Evolutionary conservation across 805 yeast genomes (phyloP).

Genomic region (Danielia reshetovae): DNA sequence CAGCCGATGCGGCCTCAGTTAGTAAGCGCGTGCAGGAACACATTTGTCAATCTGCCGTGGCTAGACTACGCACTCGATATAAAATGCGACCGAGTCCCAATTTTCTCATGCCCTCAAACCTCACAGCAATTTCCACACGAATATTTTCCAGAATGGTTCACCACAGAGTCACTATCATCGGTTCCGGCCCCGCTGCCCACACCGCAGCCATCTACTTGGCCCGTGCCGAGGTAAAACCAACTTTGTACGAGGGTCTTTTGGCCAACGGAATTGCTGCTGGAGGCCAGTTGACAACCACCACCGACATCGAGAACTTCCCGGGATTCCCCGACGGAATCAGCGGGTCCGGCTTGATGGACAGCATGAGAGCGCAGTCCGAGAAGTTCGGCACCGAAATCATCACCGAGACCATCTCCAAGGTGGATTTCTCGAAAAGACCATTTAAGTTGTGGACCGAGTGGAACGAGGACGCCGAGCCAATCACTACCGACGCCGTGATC

Average conservation of each 20-base stretch:
- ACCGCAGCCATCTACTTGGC: constrained; percentile 97
- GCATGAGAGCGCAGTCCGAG: constrained; percentile 84
- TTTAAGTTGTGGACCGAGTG: constrained; percentile 97
- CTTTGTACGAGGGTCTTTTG: constrained; percentile 89
- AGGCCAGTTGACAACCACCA: constrained; percentile 97
- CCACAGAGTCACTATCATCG: constrained; percentile 81
- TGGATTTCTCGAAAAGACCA: constrained; percentile 83
- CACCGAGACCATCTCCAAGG: constrained; percentile 92
- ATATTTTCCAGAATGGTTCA: constrained; percentile 77
- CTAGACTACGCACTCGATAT: background rate
- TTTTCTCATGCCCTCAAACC: no score
- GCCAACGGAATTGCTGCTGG: constrained; percentile 99
- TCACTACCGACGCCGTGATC: constrained; percentile 88
- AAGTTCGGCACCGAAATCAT: constrained; percentile 91
- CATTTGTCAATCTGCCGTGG: constrained; percentile 1
- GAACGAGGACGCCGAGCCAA: constrained; percentile 87
- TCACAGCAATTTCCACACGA: no score
- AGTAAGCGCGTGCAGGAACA: no score
- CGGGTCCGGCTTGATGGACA: constrained; percentile 87
- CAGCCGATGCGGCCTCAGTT: no score
- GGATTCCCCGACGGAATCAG: constrained; percentile 94
- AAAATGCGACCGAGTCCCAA: no score
- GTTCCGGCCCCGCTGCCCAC: constrained; percentile 99
- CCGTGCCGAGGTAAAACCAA: constrained; percentile 94
- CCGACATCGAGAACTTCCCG: constrained; percentile 98